These are phyloP conservation scores for Plectosphaerella plurivora DNA, from an alignment of 2,329 filamentous ascomycete genomes.

Conservation along the genomic window DNA sequence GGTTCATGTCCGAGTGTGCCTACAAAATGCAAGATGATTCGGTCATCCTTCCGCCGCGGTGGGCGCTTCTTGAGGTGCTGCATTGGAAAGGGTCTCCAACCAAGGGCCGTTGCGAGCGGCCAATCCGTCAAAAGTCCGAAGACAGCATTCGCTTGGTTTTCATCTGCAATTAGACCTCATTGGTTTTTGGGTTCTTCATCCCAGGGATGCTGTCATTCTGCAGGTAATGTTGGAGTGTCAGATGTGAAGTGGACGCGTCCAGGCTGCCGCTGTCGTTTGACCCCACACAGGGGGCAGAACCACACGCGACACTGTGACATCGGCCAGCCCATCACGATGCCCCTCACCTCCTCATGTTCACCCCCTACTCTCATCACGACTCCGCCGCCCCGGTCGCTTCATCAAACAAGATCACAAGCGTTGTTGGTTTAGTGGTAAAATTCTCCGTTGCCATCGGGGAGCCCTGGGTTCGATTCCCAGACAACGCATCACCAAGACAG, in stretches of 20 bases:
- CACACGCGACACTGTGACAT: too few species aligned
- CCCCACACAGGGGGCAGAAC: too few species aligned
- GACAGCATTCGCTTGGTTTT: too few species aligned
- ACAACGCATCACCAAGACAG: neutral
- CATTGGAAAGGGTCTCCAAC: slow-evolving; percentile 21
- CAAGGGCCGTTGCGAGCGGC: too few species aligned
- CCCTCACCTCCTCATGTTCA: too few species aligned
- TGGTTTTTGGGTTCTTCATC: too few species aligned
- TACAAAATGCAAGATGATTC: slow-evolving; percentile 81
- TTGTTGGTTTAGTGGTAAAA: slow-evolving; percentile 3
- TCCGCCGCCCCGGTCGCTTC: too few species aligned
- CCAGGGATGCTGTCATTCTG: neutral
- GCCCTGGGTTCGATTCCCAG: slow-evolving; percentile 3
- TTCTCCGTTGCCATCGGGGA: slow-evolving; percentile 3
- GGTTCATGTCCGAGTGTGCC: slow-evolving; percentile 20
- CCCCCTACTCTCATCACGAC: too few species aligned
- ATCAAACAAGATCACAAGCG: neutral
- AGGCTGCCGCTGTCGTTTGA: too few species aligned
- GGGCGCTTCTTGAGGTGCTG: slow-evolving; percentile 20
- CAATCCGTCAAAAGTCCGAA: too few species aligned
- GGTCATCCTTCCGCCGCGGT: slow-evolving; percentile 52
- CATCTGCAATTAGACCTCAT: too few species aligned
- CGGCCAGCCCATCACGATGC: too few species aligned
- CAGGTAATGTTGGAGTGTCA: neutral
- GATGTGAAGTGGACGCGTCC: neutral